Base-by-base conservation (phyloP, 257 asterid species). In the Coffea canephora region DNA sequence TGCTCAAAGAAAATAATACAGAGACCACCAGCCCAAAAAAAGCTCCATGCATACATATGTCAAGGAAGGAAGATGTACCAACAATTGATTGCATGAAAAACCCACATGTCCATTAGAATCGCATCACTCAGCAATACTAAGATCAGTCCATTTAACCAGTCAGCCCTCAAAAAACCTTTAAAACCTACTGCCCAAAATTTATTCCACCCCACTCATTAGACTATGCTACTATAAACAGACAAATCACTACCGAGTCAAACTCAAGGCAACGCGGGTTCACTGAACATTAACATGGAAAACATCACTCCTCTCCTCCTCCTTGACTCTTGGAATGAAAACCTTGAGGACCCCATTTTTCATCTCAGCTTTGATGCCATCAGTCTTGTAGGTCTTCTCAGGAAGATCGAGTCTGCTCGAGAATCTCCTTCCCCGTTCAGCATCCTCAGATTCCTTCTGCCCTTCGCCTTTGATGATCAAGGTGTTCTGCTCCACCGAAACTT, bases 291-390 rank as follows among this genome's bases (percentile, higher is more conserved):
- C 80, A 9, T 84, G 80, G 36, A 64, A 75, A 7, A 84, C 91
- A 59, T 82, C 84, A 15, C 71, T 82, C 81, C 86, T 79, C 70
- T 88, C 88, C 23, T 84, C 91, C 12, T 86, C 82, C 79, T 86
- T 83, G 45, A 84, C 83, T 69, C 81, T 86, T 0, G 91, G 89
- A 69, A 88, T 87, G 5, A 57, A 73, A 7, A 88, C 87, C 73
- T 82, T 88, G 45, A 84, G 18, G 45, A 88, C 88, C 5, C 91
- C 91, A 61, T 88, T 88, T 81, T 84, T 88, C 88, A 86, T 88
- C 84, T 86, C 91, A 0, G 91, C 89, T 71, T 82, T 84, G 15
- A 88, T 86, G 36, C 49, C 85, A 65, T 79, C 86, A 45, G 79
- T 10, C 79, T 86, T 82, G 78, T 86, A 86, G 16, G 78, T 5